Percentiles rank a stretch among this genome's conserved stretches.
These are phyloP conservation scores for Fusarium chaquense DNA, from an alignment of 2,329 filamentous ascomycete genomes.

Conservation along the genomic window DNA sequence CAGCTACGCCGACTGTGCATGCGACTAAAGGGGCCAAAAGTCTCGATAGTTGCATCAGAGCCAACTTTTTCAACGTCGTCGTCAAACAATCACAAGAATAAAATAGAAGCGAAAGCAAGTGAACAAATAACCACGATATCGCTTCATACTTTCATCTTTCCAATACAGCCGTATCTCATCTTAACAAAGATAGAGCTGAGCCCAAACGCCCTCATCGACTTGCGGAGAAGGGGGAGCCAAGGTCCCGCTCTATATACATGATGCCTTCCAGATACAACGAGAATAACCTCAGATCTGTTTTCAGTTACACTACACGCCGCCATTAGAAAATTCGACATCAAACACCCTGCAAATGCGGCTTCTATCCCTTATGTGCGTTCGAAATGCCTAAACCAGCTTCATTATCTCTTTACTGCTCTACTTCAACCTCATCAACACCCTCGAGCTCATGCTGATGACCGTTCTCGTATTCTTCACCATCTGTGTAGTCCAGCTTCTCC, in stretches of 20 bases:
- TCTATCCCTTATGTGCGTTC: conserved; percentile 48
- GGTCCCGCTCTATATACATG: conserved; percentile 44
- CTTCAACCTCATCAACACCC: conserved; percentile 63
- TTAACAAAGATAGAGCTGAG: conserved; percentile 43
- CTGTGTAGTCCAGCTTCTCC: conserved; percentile 77
- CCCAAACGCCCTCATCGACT: conserved; percentile 28
- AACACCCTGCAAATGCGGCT: conserved; percentile 48
- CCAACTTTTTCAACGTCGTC: not conserved
- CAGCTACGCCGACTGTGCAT: conserved; percentile 26
- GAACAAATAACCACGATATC: conserved; percentile 40
- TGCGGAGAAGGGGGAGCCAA: conserved; percentile 31
- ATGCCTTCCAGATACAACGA: conserved; percentile 42
- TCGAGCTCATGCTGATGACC: conserved; percentile 60
- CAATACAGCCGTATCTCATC: conserved; percentile 46
- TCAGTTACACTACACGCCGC: conserved; percentile 42
- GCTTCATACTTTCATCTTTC: conserved; percentile 42
- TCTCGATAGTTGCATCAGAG: conserved; percentile 28
- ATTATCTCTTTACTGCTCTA: conserved; percentile 48
- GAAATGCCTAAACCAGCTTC: conserved; percentile 43
- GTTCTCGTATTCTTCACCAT: conserved; percentile 59
- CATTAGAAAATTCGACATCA: conserved; percentile 47
- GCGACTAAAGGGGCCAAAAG: conserved; percentile 35
- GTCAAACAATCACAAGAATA: conserved; percentile 7
- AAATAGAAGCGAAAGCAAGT: not conserved
- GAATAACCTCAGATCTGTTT: conserved; percentile 42